Percentiles rank a stretch among this genome's conserved stretches.
phyloP scores from a whole-genome alignment of 495 filamentous ascomycete species.

The Hyaloscypha finlandica region DNA sequence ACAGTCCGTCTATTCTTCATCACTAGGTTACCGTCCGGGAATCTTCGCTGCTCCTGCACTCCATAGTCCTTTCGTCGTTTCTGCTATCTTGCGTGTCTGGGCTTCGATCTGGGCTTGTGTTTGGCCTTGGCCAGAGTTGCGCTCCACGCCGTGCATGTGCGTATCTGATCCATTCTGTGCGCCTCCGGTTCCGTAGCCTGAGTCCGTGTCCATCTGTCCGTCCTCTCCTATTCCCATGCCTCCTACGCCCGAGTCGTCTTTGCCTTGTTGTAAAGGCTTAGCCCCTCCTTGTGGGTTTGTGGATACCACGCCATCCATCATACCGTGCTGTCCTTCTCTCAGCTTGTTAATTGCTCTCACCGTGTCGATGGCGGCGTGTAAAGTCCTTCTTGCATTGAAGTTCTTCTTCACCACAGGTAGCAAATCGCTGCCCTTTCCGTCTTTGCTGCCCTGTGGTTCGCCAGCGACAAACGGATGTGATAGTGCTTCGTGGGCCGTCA shows the following conservation, averaged over 20 bases:
- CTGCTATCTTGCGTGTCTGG: slow-evolving; percentile 30
- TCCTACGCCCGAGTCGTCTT: slow-evolving; percentile 21
- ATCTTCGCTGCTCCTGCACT: slow-evolving; percentile 24
- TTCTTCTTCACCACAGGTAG: slow-evolving; percentile 97
- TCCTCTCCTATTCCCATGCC: slow-evolving; percentile 17
- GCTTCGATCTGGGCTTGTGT: slow-evolving; percentile 33
- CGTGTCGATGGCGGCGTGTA: slow-evolving; percentile 97
- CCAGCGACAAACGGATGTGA: slow-evolving; percentile 84
- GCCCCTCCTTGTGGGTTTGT: slow-evolving; percentile 28
- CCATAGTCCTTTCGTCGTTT: slow-evolving; percentile 33
- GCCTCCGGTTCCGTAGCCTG: slow-evolving; percentile 22
- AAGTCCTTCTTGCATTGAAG: slow-evolving; percentile 91
- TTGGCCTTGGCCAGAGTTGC: slow-evolving; percentile 29
- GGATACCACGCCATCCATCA: slow-evolving; percentile 33
- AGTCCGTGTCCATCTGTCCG: slow-evolving; percentile 24
- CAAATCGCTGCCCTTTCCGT: slow-evolving; percentile 66
- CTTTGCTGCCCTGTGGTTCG: slow-evolving; percentile 41
- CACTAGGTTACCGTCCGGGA: slow-evolving; percentile 16
- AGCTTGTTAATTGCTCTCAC: slow-evolving; percentile 98
- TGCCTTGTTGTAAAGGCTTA: slow-evolving; percentile 19
- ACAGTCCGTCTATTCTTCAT: background rate
- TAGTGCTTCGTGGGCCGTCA: slow-evolving; percentile 94
- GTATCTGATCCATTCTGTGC: slow-evolving; percentile 7
- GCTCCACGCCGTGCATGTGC: slow-evolving; percentile 24
- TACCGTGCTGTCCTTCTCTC: slow-evolving; percentile 69